Evolutionary conservation across 495 filamentous ascomycete genomes (phyloP).

Genomic region (Hyaloscypha variabilis): DNA sequence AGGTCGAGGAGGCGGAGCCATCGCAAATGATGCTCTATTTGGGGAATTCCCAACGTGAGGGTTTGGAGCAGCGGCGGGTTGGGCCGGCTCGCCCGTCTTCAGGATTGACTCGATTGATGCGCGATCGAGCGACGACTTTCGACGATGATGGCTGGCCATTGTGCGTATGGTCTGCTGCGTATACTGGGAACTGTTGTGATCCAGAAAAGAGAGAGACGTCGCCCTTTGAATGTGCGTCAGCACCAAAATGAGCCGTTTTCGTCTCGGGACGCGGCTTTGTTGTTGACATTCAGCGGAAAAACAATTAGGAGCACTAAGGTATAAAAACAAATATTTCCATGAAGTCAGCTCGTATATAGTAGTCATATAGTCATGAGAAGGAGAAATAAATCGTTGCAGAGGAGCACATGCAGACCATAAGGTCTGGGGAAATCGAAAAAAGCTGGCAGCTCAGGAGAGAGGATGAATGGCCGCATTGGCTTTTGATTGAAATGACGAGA

Average conservation of each 20-base stretch:
- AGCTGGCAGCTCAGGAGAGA: constrained; percentile 3
- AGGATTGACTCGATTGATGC: constrained; percentile 39
- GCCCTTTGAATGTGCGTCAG: constrained; percentile 23
- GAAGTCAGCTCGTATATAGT: constrained; percentile 17
- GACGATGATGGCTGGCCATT: constrained; percentile 29
- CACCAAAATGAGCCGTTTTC: constrained; percentile 18
- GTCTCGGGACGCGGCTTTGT: constrained; percentile 13
- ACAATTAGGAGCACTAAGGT: constrained; percentile 20
- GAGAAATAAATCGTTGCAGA: neutral
- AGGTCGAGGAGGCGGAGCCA: constrained; percentile 30
- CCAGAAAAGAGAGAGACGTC: constrained; percentile 11
- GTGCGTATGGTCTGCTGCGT: constrained; percentile 27
- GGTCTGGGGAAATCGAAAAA: neutral
- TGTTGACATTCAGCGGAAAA: constrained; percentile 30
- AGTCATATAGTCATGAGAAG: constrained; percentile 27
- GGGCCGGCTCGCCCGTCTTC: constrained; percentile 26
- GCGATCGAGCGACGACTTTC: constrained; percentile 30
- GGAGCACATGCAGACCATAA: constrained; percentile 8
- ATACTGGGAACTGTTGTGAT: constrained; percentile 20
- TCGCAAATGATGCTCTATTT: constrained; percentile 30
- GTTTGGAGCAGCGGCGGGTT: constrained; percentile 27
- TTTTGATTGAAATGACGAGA: neutral
- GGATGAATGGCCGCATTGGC: neutral
- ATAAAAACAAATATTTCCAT: constrained; percentile 21
- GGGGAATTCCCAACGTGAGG: constrained; percentile 27